Base-by-base conservation (phyloP, 306 rosid genomes). In the Inga leiocalycina region DNA sequence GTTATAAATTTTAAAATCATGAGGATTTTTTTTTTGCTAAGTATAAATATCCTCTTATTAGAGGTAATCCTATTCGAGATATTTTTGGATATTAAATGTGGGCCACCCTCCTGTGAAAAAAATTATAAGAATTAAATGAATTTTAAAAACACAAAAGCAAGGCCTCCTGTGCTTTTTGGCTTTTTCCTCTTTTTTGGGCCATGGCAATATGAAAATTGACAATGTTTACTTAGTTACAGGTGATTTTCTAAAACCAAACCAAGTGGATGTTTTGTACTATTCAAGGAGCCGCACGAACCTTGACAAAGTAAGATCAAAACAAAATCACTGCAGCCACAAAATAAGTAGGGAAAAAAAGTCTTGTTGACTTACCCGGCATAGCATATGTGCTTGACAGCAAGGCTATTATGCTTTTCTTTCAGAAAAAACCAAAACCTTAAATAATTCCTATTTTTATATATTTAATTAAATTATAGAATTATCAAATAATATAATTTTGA, bases 1-100 rank as follows among this genome's bases (percentile, higher is more conserved):
- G 12, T 10, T 11, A 45, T 45, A 46, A 46, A 46, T 46, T 46
- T 46, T 46, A 10, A 46, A 11, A 11, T 46, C 15, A 12, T 11
- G 3, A 46, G 3, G 3, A 45, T 10, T 11, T 32, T 11, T 39
- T 39, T 39, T 5, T 39, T 39, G 0, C 1, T 39, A 39, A 6
- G 8, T 1, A 39, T 39, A 39, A 1, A 0, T 5, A 39, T 39
- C 6, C 1, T 39, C 0, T 0, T 39, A 39, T 5, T 39, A 5
- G 0, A 37, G 1, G 6, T 1, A 39, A 37, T 37, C 7, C 0
- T 37, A 37, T 27, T 27, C 1, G 30, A 27, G 30, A 27, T 1
- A 27, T 27, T 27, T 0, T 27, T 27, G 30, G 30, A 27, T 27
- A 27, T 27, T 27, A 27, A 27, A 27, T 27, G 0, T 27, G 30